Percentiles rank a stretch among this genome's conserved stretches.
Evolutionary conservation across 208 protist genomes (phyloP).

Genomic region (Crithidia expoeki): DNA sequence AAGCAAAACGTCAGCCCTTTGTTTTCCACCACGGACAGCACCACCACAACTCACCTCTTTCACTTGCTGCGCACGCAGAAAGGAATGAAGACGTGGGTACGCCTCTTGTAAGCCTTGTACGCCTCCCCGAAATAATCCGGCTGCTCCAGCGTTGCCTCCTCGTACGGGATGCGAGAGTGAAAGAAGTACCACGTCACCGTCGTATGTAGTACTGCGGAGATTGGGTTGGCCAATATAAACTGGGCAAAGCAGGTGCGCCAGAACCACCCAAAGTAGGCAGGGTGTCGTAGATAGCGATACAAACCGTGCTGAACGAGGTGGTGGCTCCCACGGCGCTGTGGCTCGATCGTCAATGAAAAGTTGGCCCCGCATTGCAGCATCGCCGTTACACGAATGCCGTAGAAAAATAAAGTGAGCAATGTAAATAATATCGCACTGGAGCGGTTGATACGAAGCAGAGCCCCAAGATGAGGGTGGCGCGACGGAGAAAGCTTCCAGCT

Average conservation of each 20-base stretch:
- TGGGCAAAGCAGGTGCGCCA: slow-evolving; percentile 92
- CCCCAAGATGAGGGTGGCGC: slow-evolving; percentile 5
- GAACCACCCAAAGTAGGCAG: slow-evolving; percentile 97
- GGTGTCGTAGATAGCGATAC: slow-evolving; percentile 92
- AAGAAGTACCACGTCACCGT: slow-evolving; percentile 93
- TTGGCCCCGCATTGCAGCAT: slow-evolving; percentile 87
- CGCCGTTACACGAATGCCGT: slow-evolving; percentile 70
- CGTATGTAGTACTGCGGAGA: slow-evolving; percentile 82
- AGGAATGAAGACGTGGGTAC: slow-evolving; percentile 88
- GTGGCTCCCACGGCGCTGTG: slow-evolving; percentile 65
- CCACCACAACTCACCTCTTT: not conserved
- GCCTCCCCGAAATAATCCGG: slow-evolving; percentile 89
- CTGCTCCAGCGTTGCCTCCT: slow-evolving; percentile 79
- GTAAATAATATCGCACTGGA: slow-evolving; percentile 37
- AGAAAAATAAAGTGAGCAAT: slow-evolving; percentile 54
- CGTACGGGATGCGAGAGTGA: slow-evolving; percentile 83
- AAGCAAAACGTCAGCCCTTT: not conserved
- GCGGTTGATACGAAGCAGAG: slow-evolving; percentile 52
- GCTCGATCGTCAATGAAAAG: slow-evolving; percentile 88
- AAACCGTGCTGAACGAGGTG: slow-evolving; percentile 90
- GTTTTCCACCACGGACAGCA: no score
- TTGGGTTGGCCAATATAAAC: slow-evolving; percentile 92
- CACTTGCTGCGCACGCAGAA: slow-evolving; percentile 33
- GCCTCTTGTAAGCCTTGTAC: slow-evolving; percentile 83
- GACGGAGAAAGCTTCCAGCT: slow-evolving; percentile 49